A percentile compares a stretch with the other conserved stretches of the same genome.
Evolutionary conservation across 371 early-diverging fungal genomes (phyloP).

Genomic region (Massospora cicadina): DNA sequence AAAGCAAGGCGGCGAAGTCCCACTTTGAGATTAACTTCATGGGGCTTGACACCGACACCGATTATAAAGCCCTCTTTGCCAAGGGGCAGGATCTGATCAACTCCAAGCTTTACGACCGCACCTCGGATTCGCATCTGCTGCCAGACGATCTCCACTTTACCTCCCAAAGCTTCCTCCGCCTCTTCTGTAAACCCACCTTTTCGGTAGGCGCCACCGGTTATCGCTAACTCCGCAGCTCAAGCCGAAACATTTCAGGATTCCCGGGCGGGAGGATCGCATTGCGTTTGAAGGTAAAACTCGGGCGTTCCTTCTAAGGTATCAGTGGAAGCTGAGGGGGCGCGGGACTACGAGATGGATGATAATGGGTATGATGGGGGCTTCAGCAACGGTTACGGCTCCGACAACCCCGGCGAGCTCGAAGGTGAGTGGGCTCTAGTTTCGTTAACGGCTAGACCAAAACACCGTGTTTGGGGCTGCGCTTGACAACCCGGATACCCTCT

Average conservation of each 20-base stretch:
- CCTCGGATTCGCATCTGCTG: constrained; percentile 31
- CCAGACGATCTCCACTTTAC: constrained; percentile 81
- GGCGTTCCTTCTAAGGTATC: neutral
- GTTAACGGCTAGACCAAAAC: constrained; percentile 17
- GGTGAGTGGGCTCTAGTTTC: constrained; percentile 9
- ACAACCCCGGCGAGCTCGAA: constrained; percentile 17
- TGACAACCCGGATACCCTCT: constrained; percentile 1
- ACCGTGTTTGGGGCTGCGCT: constrained; percentile 22
- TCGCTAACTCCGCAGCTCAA: constrained; percentile 2
- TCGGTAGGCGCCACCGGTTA: neutral
- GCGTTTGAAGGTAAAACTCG: neutral
- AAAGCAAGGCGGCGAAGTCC: constrained; percentile 17
- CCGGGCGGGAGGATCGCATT: neutral
- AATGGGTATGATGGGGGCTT: neutral
- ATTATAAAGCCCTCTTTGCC: constrained; percentile 50
- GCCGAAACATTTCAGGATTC: constrained; percentile 2
- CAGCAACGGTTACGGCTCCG: constrained; percentile 13
- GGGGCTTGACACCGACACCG: constrained; percentile 24
- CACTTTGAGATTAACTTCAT: constrained; percentile 36
- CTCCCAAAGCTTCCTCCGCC: constrained; percentile 51
- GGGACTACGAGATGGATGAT: neutral
- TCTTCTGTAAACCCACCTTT: constrained; percentile 62
- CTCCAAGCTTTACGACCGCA: constrained; percentile 24
- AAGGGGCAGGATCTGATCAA: constrained; percentile 29
- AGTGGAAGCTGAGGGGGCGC: neutral